Percentiles rank a stretch among this genome's conserved stretches.
phyloP scores from a whole-genome alignment of 495 filamentous ascomycete genomes.

The Halenospora varia region DNA sequence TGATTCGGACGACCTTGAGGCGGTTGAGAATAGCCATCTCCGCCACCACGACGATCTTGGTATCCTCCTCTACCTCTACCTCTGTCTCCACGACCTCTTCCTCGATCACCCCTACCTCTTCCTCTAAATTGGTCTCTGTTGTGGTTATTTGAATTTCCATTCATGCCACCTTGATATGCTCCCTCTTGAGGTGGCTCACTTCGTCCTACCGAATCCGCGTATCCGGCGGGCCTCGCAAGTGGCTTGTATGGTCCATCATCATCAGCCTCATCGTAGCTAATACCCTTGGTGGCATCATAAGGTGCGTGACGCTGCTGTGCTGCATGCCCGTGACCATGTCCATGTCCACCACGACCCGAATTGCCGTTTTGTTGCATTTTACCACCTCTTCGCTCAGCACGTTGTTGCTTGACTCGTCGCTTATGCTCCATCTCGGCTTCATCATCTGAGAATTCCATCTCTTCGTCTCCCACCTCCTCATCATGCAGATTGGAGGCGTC shows the following conservation, averaged over 20 bases:
- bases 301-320: slow-evolving; percentile 26
- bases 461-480: slow-evolving; percentile 81
- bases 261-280: slow-evolving; percentile 44
- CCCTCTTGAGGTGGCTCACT: slow-evolving; percentile 33
- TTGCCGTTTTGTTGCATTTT: slow-evolving; percentile 29
- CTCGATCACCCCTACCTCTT: slow-evolving; percentile 43
- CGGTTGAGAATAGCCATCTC: slow-evolving; percentile 24
- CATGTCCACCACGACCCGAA: slow-evolving; percentile 22
- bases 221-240: slow-evolving; percentile 56
- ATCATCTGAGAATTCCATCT: slow-evolving; percentile 93
- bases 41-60: slow-evolving; percentile 29
- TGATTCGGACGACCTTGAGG: slow-evolving; percentile 24
- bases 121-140: slow-evolving; percentile 30
- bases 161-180: slow-evolving; percentile 33
- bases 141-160: slow-evolving; percentile 27
- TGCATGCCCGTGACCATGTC: no score
- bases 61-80: slow-evolving; percentile 42
- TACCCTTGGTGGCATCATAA: slow-evolving; percentile 25
- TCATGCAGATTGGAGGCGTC: slow-evolving; percentile 94
- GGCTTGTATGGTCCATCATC: slow-evolving; percentile 68
- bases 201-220: slow-evolving; percentile 33
- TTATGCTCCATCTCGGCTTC: slow-evolving; percentile 87
- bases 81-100: slow-evolving; percentile 45
- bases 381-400: slow-evolving; percentile 46
- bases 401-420: slow-evolving; percentile 56